Evolutionary conservation across 2,329 filamentous ascomycete species (phyloP).

Genomic region (Clarireedia hainanense): DNA sequence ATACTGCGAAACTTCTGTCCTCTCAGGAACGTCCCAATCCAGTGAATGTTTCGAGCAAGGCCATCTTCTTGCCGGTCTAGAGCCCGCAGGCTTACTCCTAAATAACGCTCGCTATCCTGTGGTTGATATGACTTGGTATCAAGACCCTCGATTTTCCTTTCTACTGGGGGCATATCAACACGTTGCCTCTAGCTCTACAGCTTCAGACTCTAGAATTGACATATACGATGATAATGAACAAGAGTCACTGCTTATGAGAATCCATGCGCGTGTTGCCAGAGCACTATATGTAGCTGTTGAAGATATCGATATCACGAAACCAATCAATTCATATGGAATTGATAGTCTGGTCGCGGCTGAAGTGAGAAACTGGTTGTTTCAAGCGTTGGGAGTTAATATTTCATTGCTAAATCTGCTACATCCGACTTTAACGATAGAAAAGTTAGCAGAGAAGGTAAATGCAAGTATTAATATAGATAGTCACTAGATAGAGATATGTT

Average conservation of each 20-base stretch:
- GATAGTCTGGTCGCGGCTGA: constrained; percentile 22
- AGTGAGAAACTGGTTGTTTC: constrained; percentile 28
- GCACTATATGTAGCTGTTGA: constrained; percentile 39
- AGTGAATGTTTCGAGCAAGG: neutral
- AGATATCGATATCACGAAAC: constrained; percentile 37
- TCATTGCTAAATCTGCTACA: constrained; percentile 33
- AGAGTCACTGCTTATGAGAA: constrained; percentile 30
- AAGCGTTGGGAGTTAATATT: constrained; percentile 32
- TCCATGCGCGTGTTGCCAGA: constrained; percentile 36
- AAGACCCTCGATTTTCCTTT: neutral
- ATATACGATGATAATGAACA: neutral
- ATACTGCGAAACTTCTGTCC: constrained; percentile 13
- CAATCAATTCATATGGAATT: constrained; percentile 35
- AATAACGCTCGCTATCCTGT: neutral
- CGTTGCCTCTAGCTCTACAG: neutral
- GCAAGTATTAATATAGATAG: neutral
- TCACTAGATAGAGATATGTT: no score
- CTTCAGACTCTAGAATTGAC: neutral
- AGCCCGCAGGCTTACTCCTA: neutral
- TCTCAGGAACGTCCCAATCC: constrained; percentile 1
- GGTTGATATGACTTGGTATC: neutral
- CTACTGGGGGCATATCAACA: neutral
- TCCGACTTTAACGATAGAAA: constrained; percentile 21
- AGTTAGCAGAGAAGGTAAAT: neutral
- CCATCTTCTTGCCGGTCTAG: neutral